Conservation (phyloP, 2,329 filamentous ascomycete species). For the Daldinia sp. region DNA sequence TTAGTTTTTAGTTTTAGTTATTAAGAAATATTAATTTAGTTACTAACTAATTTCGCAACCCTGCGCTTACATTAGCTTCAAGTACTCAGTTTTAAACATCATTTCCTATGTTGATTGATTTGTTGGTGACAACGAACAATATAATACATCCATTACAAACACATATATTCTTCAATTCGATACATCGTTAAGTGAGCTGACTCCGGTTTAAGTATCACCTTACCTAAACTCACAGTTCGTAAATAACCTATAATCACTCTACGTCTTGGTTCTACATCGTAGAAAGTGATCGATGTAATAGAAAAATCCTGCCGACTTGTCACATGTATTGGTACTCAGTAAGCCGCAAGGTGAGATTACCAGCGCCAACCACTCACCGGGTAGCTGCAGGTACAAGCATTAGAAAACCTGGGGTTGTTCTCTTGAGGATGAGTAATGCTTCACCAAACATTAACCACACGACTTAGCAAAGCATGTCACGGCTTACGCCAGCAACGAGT, state of each 20-base stretch:
- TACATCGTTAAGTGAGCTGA: neutral
- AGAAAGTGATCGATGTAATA: neutral
- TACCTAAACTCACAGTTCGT: neutral
- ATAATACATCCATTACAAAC: neutral
- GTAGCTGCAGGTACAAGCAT: constrained; percentile 35
- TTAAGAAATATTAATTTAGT: too few species aligned
- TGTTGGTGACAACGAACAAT: neutral
- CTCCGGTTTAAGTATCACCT: neutral
- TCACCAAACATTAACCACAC: constrained; percentile 1
- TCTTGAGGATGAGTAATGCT: constrained; percentile 4
- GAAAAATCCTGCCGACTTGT: neutral
- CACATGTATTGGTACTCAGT: neutral
- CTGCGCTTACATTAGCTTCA: neutral
- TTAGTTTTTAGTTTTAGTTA: too few species aligned
- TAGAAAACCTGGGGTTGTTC: constrained; percentile 17
- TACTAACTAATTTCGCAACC: too few species aligned
- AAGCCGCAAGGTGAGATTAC: constrained; percentile 13
- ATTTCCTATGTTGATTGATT: neutral
- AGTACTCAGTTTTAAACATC: neutral
- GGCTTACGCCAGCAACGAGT: constrained; percentile 21
- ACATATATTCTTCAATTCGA: neutral
- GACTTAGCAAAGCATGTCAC: constrained; percentile 12
- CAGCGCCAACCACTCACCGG: neutral
- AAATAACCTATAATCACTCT: neutral
- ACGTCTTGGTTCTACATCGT: neutral